Evolutionary conservation across 2,329 filamentous ascomycete species (phyloP).

Genomic region (Sclerotinia glacialis): DNA sequence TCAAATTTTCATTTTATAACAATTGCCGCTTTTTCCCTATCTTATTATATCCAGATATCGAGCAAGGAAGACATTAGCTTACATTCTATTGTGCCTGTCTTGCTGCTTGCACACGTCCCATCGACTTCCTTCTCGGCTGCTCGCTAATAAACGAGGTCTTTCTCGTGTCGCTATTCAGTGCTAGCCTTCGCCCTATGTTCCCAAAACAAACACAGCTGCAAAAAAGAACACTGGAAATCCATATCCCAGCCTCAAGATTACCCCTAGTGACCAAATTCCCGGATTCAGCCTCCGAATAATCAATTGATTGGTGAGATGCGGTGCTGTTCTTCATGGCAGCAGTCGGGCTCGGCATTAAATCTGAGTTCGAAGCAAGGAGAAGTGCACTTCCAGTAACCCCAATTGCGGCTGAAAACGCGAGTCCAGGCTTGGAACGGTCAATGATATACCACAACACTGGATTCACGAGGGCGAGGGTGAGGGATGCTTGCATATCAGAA

Average conservation of each 20-base stretch:
- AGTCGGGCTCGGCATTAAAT: constrained; percentile 70
- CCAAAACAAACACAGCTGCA: constrained; percentile 95
- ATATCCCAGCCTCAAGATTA: constrained; percentile 70
- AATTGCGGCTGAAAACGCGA: constrained; percentile 73
- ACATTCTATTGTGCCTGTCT: constrained; percentile 9
- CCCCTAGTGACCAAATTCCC: constrained; percentile 60
- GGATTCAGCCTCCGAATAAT: constrained; percentile 31
- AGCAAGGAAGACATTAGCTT: not conserved
- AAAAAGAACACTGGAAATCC: constrained; percentile 91
- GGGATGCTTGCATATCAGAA: constrained; percentile 87
- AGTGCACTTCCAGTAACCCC: constrained; percentile 71
- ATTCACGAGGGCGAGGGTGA: constrained; percentile 86
- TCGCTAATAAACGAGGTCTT: not conserved
- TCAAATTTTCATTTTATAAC: not conserved
- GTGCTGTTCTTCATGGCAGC: constrained; percentile 27
- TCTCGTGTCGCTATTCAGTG: constrained; percentile 37
- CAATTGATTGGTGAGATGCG: constrained; percentile 21
- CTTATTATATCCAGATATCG: constrained; percentile 4
- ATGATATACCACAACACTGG: constrained; percentile 95
- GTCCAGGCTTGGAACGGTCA: constrained; percentile 82
- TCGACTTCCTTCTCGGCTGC: constrained; percentile 16
- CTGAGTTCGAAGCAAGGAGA: constrained; percentile 72
- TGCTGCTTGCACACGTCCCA: constrained; percentile 17
- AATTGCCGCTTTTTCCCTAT: not conserved
- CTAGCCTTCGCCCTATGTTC: constrained; percentile 82